Conservation (phyloP, 345 rosid genomes). For the Acer negundo region DNA sequence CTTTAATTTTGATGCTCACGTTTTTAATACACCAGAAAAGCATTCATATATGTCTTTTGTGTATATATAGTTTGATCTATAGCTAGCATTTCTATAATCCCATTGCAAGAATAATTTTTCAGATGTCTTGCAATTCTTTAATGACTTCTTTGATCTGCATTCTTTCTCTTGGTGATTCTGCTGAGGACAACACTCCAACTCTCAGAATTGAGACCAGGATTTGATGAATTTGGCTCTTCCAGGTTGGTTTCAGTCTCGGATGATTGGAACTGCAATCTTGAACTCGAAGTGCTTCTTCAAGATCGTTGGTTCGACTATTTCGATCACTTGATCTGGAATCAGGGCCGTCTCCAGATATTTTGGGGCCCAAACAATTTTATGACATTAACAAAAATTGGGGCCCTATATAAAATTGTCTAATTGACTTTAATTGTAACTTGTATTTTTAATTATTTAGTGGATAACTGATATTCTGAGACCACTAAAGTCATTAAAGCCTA, state of each 20-base stretch:
- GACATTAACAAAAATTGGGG: too few species aligned
- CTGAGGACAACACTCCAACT: constrained; percentile 23
- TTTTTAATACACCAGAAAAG: background rate
- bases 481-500: too few species aligned
- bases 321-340: constrained; percentile 22
- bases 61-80: background rate
- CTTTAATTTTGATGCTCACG: background rate
- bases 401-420: too few species aligned
- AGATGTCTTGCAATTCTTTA: constrained; percentile 11
- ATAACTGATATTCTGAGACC: too few species aligned
- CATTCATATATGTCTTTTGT: background rate
- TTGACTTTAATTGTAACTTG: too few species aligned
- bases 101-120: background rate
- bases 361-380: too few species aligned
- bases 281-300: constrained; percentile 16
- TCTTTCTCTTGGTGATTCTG: constrained; percentile 22
- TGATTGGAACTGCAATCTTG: background rate
- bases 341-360: too few species aligned
- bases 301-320: constrained; percentile 19
- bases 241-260: background rate
- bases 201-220: constrained; percentile 16
- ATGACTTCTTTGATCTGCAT: constrained; percentile 13
- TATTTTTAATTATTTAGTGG: too few species aligned
- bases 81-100: too few species aligned
- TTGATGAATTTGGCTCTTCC: constrained; percentile 18